Percentiles rank a stretch among this genome's conserved stretches.
These are phyloP conservation scores for Saccharata proteae DNA, from an alignment of 2,329 filamentous ascomycete species.

Conservation along the genomic window DNA sequence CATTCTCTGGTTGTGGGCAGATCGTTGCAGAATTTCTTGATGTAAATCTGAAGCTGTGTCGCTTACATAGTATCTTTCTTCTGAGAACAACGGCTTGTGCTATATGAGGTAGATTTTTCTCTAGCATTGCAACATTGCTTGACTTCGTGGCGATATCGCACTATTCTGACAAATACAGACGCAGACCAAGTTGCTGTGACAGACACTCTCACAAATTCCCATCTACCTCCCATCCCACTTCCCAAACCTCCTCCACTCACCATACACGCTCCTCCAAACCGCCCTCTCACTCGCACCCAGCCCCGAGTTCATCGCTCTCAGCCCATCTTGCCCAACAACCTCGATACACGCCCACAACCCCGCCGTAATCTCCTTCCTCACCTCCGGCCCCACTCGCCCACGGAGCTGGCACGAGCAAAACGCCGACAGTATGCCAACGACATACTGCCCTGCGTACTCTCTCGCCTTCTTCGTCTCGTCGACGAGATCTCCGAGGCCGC, in stretches of 20 bases:
- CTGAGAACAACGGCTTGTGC: no score
- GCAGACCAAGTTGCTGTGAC: no score
- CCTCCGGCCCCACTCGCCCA: slow-evolving; percentile 34
- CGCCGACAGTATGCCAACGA: slow-evolving; percentile 45
- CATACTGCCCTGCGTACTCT: slow-evolving; percentile 43
- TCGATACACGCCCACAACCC: slow-evolving; percentile 30
- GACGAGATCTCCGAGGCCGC: slow-evolving; percentile 30
- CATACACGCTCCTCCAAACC: slow-evolving; percentile 25
- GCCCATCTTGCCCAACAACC: slow-evolving; percentile 18
- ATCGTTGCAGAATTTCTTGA: no score
- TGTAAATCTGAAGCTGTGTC: no score
- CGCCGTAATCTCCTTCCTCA: slow-evolving; percentile 48
- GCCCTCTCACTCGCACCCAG: slow-evolving; percentile 20
- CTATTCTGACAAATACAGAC: no score
- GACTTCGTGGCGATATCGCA: no score
- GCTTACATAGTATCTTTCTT: no score
- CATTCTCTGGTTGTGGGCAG: no score
- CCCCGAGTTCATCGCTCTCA: slow-evolving; percentile 27
- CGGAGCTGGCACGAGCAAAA: slow-evolving; percentile 43
- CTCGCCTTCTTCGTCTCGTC: slow-evolving; percentile 49
- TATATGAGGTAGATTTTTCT: no score
- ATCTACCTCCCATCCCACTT: slow-evolving; percentile 11
- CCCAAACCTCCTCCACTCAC: slow-evolving; percentile 21
- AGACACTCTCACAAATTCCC: no score
- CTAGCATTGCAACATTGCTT: no score